Percentiles rank a stretch among this genome's conserved stretches.
phyloP scores from a whole-genome alignment of 2,329 filamentous ascomycete genomes.

The Byssochlamys sp. region DNA sequence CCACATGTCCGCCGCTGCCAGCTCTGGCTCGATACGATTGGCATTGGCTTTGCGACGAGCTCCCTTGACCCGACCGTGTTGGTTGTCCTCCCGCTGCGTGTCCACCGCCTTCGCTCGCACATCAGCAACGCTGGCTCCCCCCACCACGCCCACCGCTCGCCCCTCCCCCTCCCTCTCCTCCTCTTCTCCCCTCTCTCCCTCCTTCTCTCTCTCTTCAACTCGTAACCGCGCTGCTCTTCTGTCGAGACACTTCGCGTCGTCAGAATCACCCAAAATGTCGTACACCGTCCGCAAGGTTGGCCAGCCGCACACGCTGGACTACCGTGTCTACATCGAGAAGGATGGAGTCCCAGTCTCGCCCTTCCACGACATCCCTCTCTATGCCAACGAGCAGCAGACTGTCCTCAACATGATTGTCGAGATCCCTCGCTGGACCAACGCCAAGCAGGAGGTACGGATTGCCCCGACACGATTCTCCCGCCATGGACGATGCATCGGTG shows the following conservation, averaged over 20 bases:
- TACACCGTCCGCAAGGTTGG: constrained; percentile 81
- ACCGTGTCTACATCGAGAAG: constrained; percentile 96
- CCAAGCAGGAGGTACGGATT: constrained; percentile 82
- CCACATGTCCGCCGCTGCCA: constrained; percentile 1
- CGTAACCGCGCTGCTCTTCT: constrained; percentile 34
- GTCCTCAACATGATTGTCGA: constrained; percentile 99
- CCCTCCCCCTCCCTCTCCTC: constrained; percentile 15
- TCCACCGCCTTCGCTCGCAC: constrained; percentile 27
- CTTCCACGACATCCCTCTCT: constrained; percentile 97
- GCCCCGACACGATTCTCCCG: neutral
- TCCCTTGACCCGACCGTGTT: constrained; percentile 21
- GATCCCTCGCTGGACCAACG: constrained; percentile 99
- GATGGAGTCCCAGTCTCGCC: constrained; percentile 88
- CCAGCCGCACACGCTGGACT: constrained; percentile 84
- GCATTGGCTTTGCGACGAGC: constrained; percentile 8
- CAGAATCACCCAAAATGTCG: constrained; percentile 24
- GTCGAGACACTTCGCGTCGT: constrained; percentile 40
- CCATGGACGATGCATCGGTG: neutral
- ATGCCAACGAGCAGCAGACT: constrained; percentile 90
- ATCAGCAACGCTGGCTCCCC: constrained; percentile 34
- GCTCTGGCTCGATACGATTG: neutral
- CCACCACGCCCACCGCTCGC: constrained; percentile 21
- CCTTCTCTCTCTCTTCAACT: constrained; percentile 11
- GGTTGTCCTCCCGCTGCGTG: constrained; percentile 4
- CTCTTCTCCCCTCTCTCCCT: constrained; percentile 14